Base-by-base conservation (phyloP, 2,329 filamentous ascomycete genomes). In the Ceratocystis diversiconidia region DNA sequence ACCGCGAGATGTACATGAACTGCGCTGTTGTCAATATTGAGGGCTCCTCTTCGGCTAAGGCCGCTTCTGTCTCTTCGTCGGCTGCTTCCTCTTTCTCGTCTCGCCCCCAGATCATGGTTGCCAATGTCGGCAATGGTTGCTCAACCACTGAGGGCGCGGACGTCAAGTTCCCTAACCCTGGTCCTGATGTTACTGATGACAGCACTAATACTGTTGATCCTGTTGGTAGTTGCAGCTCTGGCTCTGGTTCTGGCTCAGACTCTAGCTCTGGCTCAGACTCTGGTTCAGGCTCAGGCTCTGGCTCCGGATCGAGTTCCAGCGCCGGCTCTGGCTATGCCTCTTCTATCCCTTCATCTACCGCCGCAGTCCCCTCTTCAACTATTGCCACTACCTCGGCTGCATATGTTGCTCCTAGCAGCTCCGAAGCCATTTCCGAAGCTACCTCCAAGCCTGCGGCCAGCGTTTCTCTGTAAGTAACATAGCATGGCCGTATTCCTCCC, bases 1-100 rank as follows among this genome's bases (percentile, higher is more conserved):
- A 91, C 76, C 82, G 89, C 61, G 89, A 92, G 74, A 89, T 88
- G 82, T 94, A 94, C 80, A 90, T 90, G 86, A 90, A 90, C 76
- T 94, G 89, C 72, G 88, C 89, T 6, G 79, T 82, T 63, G 81
- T 92, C 70, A 83, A 81, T 68, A 85, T 91, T 72, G 75, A 73
- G 65, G 74, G 75, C 32, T 73, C 74, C 61, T 71, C 72, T 65
- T 19, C 46, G 15, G 72, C 67, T 50, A 19, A 55, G 50, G 19
- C 50, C 25, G 25, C 19, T 25, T 63, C 36, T 19, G 71, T 70
- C 41, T 68, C 66, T 15, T 68, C 69, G 32, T 48, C 69, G 2
- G 65, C 36, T 5, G 63, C 77, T 61, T 48, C 65, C 44, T 69
- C 77, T 62, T 84, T 89, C 73, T 75, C 77, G 66, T 73, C 74